Percentiles rank a stretch among this genome's conserved stretches.
Conservation (phyloP, 2,329 filamentous ascomycete species). For the Monosporascus sp. region DNA sequence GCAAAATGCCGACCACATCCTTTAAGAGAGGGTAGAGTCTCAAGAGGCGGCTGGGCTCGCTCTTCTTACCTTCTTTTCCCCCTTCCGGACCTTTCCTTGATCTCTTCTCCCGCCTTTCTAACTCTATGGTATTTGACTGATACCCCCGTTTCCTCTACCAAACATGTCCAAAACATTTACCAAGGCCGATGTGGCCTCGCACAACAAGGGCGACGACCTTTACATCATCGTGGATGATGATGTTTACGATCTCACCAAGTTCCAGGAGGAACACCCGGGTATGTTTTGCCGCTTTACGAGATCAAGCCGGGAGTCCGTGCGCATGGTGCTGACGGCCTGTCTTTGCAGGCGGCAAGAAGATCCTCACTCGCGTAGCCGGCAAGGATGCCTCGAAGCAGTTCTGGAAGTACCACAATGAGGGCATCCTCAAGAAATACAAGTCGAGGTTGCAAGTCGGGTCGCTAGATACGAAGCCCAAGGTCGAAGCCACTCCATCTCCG, state of each 20-base stretch:
- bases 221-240: slow-evolving; percentile 93
- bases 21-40: neutral
- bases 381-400: slow-evolving; percentile 65
- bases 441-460: slow-evolving; percentile 76
- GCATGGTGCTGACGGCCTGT: neutral
- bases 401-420: slow-evolving; percentile 78
- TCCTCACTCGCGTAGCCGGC: slow-evolving; percentile 56
- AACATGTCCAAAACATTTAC: slow-evolving; percentile 87
- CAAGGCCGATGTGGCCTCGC: slow-evolving; percentile 78
- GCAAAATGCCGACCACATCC: neutral
- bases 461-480: slow-evolving; percentile 76
- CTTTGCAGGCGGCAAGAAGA: slow-evolving; percentile 56
- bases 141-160: no score
- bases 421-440: slow-evolving; percentile 83
- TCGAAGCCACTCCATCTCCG: slow-evolving; percentile 50
- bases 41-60: neutral
- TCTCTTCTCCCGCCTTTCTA: neutral
- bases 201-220: slow-evolving; percentile 81
- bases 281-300: slow-evolving; percentile 24
- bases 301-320: no score
- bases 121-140: neutral
- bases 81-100: neutral
- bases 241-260: slow-evolving; percentile 90
- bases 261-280: slow-evolving; percentile 81
- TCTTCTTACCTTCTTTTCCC: neutral